Evolutionary conservation across 164 flowering plant genomes (phyloP), one percentile per base, ranked within the genome.

Genomic region (Brasenia schreberi): DNA sequence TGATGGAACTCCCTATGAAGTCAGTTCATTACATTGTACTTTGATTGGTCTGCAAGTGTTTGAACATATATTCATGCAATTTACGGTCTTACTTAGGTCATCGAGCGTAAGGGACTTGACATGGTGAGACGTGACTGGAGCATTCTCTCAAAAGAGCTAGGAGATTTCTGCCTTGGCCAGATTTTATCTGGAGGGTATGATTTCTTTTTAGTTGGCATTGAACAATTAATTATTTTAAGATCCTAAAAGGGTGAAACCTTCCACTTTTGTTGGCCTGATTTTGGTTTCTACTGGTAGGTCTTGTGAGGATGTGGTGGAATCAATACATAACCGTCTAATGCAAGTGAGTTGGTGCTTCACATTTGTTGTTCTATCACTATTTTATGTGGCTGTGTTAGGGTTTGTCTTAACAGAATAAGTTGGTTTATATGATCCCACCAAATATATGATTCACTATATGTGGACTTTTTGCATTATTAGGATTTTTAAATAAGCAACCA

Each of bases 51-150:
- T 63, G 18, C 16, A 23, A 23, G n/a, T 33, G 7, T 23, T 65
- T 23, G n/a, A 63, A 60, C 45, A 43, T 62, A 61, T 64, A 63
- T 62, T 44, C 49, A 18, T 17, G 19, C 18, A 62, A 6, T 5
- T 33, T 67, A 67, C 65, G 19, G 56, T 71, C 12, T 59, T 59
- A 27, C 73, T 39, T 74, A 95, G 99, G 82, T 85, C 61, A 90
- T 87, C 75, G 97, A 95, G 74, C 84, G 96, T n/a, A 95, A 92
- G 76, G 99, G 99, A 68, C 96, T 95, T 79, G 99, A 95, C 74
- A 92, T 92, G 85, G 97, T 92, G 70, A 89, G 99, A 0, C 88
- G 99, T 69, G 99, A 95, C 77, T 95, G 97, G 99, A 92, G 99
- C 75, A 76, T 95, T 73, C 70, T 95, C 59, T 82, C 99, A 67